These are phyloP conservation scores for Anthracocystis panici-leucophaei DNA, from an alignment of 1,284 basidiomycete species.

Conservation along the genomic window DNA sequence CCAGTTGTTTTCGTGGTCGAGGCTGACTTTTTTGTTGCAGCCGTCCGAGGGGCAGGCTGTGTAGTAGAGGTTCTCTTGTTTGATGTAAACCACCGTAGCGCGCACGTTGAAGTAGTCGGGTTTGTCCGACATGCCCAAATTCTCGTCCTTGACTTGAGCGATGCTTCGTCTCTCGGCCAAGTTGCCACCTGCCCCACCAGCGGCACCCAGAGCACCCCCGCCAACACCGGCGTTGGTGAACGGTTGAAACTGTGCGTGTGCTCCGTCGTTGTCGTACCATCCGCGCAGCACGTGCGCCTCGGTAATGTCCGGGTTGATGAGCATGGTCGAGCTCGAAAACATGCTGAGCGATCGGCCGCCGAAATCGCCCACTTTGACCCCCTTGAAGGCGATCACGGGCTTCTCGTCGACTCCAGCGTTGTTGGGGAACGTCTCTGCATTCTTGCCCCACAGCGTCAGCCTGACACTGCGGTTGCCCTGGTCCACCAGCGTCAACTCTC, in stretches of 20 bases:
- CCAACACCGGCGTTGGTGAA: conserved; percentile 71
- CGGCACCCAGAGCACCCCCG: conserved; percentile 43
- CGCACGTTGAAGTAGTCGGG: conserved; percentile 83
- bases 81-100: conserved; percentile 91
- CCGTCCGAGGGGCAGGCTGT: conserved; percentile 85
- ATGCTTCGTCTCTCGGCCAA: conserved; percentile 75
- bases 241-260: conserved; percentile 56
- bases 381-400: conserved; percentile 81
- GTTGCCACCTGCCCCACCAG: conserved; percentile 70
- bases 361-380: conserved; percentile 93
- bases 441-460: conserved; percentile 95
- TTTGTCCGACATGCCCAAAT: conserved; percentile 82
- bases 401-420: conserved; percentile 61
- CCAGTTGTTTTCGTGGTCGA: conserved; percentile 78
- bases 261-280: conserved; percentile 76
- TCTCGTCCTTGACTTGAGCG: conserved; percentile 83
- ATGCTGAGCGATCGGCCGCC: conserved; percentile 82
- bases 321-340: conserved; percentile 74
- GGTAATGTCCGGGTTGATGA: conserved; percentile 85
- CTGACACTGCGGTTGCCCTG: conserved; percentile 83
- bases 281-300: conserved; percentile 88
- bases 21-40: conserved; percentile 92
- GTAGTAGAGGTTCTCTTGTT: conserved; percentile 86
- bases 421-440: conserved; percentile 81
- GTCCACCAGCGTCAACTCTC: conserved; percentile 80